Percentiles rank a stretch among this genome's conserved stretches.
These are phyloP conservation scores for Neoscytalidium dimidiatum DNA, from an alignment of 2,329 filamentous ascomycete genomes.

Conservation along the genomic window DNA sequence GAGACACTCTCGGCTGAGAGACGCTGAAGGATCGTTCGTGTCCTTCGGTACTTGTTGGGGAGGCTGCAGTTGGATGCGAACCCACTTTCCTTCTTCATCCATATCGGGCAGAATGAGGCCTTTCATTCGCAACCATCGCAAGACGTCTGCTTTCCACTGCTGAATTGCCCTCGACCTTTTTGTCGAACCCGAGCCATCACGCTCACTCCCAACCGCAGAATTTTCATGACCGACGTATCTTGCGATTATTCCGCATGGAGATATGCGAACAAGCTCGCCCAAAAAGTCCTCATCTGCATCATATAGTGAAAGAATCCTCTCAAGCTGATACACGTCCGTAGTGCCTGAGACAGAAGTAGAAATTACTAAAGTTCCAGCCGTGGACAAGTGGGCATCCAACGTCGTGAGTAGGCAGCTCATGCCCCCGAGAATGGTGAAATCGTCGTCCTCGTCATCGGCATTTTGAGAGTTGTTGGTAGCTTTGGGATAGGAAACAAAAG, in stretches of 20 bases:
- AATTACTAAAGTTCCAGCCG: constrained; percentile 21
- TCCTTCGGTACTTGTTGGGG: neutral
- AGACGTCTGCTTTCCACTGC: constrained; percentile 35
- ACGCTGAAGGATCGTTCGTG: neutral
- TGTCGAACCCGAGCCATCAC: neutral
- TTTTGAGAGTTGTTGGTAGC: constrained; percentile 20
- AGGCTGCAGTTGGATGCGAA: constrained; percentile 15
- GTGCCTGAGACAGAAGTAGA: constrained; percentile 17
- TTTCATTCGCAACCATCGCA: constrained; percentile 37
- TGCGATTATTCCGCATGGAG: constrained; percentile 15
- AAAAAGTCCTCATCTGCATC: constrained; percentile 7
- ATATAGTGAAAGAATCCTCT: neutral
- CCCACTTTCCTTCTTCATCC: constrained; percentile 23
- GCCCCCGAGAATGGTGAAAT: neutral
- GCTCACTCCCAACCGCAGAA: neutral
- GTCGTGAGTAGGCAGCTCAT: neutral
- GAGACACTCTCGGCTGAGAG: constrained; percentile 28
- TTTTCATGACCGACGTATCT: constrained; percentile 14
- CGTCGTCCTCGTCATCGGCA: constrained; percentile 16
- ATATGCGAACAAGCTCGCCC: constrained; percentile 16
- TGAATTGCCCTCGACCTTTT: neutral
- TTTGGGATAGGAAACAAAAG: constrained; percentile 33
- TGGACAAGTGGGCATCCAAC: constrained; percentile 21
- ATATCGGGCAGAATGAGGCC: constrained; percentile 33
- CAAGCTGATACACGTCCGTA: constrained; percentile 9